Base-by-base conservation (phyloP, 805 yeast species). In the Ascoidea rubescens region DNA sequence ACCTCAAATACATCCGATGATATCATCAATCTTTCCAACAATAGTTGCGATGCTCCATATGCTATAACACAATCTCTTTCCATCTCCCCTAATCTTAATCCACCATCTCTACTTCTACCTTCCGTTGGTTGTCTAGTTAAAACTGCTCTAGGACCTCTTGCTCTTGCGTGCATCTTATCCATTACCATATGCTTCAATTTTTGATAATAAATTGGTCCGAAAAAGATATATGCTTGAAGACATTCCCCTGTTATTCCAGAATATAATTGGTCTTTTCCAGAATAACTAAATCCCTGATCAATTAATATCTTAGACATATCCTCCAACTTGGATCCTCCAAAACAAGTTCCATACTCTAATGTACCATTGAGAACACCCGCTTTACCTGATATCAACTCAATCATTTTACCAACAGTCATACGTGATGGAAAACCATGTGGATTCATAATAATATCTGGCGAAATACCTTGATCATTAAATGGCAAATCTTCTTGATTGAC, bases 401-500 rank as follows among this genome's bases (percentile, higher is more conserved):
- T 80, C 98, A 93, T 91, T 69, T 93, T 93, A 54, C 99, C 99
- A 17, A 93, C 98, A 45, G 99, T 93, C 99, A 93, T 93, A 78
- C 99, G 95, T 43, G 98, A 91, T 56, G 99, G 99, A 83, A 91
- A 93, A 72, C 97, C 99, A 67, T 91, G 99, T 1, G 99, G 99
- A 64, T 91, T 91, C 97, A 91, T 91, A 62, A 91, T 91, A 58
- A 91, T 90, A 70, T 91, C 99, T 0, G 99, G 99, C 3, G 80
- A 73, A 31, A 93, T 78, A 64, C 99, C 99, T 54, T 82, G 78
- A 60, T 93, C 98, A 64, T 82, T 87, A 69, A 91, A 91, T 12
- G 99, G 99, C 75, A 91, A 75, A 63, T 91, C 99, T 60, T 91
- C 98, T 65, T 91, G 98, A 59, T 88, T 89, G 5, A 91, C 97